phyloP scores from a whole-genome alignment of 768 basidiomycete species.

The Lentinula sp. region DNA sequence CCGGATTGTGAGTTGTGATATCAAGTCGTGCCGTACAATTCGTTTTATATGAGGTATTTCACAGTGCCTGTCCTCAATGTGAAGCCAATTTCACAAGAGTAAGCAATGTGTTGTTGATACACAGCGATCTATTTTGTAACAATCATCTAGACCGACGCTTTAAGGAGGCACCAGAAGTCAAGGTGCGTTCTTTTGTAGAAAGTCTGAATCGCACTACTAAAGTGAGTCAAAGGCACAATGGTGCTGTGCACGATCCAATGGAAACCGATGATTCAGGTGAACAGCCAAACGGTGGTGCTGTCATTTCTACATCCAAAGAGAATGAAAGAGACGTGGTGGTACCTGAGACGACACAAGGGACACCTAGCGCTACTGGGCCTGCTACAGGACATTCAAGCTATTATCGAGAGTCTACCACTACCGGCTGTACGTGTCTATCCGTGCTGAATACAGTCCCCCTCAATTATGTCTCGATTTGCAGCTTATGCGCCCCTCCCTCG shows the following conservation, averaged over 20 bases:
- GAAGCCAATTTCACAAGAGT: slow-evolving; percentile 78
- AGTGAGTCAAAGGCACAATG: slow-evolving; percentile 49
- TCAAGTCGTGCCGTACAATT: slow-evolving; percentile 3
- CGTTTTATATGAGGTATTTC: slow-evolving; percentile 6
- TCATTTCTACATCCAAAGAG: slow-evolving; percentile 36
- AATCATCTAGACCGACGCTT: slow-evolving; percentile 61
- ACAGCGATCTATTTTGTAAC: slow-evolving; percentile 12
- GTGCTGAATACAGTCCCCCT: neutral
- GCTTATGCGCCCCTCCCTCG: neutral
- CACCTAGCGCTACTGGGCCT: slow-evolving; percentile 27
- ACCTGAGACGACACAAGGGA: slow-evolving; percentile 22
- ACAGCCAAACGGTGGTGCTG: slow-evolving; percentile 44
- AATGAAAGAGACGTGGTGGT: slow-evolving; percentile 27
- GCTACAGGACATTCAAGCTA: slow-evolving; percentile 45
- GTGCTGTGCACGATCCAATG: slow-evolving; percentile 52
- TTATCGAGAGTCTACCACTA: slow-evolving; percentile 53
- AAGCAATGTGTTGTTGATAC: slow-evolving; percentile 21
- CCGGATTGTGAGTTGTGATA: slow-evolving; percentile 52
- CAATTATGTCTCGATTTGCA: neutral
- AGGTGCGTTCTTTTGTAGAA: slow-evolving; percentile 36
- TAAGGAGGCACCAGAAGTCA: slow-evolving; percentile 76
- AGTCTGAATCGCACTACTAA: neutral
- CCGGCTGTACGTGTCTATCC: slow-evolving; percentile 27
- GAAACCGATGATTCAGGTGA: slow-evolving; percentile 33
- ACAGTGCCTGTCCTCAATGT: slow-evolving; percentile 71